Conservation (phyloP, 2,329 filamentous ascomycete genomes). For the Sordariomycetes sp. region DNA sequence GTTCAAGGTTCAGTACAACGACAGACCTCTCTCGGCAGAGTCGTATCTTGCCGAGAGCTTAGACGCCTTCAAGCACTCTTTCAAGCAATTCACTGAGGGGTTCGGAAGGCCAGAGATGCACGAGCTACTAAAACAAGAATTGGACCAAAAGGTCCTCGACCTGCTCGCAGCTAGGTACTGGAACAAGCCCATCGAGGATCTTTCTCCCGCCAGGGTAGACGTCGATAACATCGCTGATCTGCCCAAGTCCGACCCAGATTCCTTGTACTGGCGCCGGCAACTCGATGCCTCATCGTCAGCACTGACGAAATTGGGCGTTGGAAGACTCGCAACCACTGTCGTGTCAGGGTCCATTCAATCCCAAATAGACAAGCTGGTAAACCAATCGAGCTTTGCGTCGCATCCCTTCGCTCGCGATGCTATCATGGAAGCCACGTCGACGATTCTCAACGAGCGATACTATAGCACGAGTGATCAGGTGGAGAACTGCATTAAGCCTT, state of each 20-base stretch:
- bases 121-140: constrained; percentile 79
- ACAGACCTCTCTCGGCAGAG: constrained; percentile 86
- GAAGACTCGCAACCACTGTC: constrained; percentile 83
- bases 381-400: constrained; percentile 72
- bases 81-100: constrained; percentile 83
- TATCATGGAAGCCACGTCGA: constrained; percentile 84
- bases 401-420: constrained; percentile 89
- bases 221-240: constrained; percentile 67
- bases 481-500: constrained; percentile 98
- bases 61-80: constrained; percentile 95
- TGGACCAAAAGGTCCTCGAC: constrained; percentile 92
- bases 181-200: constrained; percentile 88
- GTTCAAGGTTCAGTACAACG: constrained; percentile 99
- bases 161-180: constrained; percentile 89
- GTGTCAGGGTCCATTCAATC: constrained; percentile 81
- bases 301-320: constrained; percentile 89
- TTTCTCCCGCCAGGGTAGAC: constrained; percentile 58
- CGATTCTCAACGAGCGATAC: constrained; percentile 86
- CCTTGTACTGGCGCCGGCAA: constrained; percentile 87
- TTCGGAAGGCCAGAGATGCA: constrained; percentile 88
- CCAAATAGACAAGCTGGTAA: constrained; percentile 71
- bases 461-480: constrained; percentile 97
- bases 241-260: constrained; percentile 76
- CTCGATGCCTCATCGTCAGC: constrained; percentile 86
- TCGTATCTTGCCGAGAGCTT: constrained; percentile 93